Conservation (phyloP, 805 yeast species). For the Pichia paraexigua region DNA sequence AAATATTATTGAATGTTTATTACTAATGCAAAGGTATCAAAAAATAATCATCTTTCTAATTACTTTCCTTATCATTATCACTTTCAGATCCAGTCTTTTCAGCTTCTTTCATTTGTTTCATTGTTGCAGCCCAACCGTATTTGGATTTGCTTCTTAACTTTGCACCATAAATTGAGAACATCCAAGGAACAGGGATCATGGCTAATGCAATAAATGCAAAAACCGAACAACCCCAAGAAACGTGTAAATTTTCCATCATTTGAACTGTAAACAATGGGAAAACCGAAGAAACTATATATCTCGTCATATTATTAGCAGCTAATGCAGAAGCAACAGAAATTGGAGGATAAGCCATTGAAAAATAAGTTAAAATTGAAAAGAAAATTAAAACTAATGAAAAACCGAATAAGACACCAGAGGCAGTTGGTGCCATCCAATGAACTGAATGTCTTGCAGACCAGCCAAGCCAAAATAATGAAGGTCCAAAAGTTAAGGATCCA, state of each 20-base stretch:
- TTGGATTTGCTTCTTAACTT: constrained; percentile 45
- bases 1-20: too few species aligned
- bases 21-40: neutral
- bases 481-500: constrained; percentile 61
- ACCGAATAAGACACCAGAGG: constrained; percentile 75
- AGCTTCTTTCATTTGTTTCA: constrained; percentile 11
- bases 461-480: constrained; percentile 71
- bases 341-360: constrained; percentile 68
- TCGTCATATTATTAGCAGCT: constrained; percentile 77
- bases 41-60: too few species aligned
- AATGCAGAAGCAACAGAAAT: constrained; percentile 74
- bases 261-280: constrained; percentile 83
- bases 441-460: constrained; percentile 59
- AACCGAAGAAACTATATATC: constrained; percentile 69
- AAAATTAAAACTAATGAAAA: constrained; percentile 66
- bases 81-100: constrained; percentile 1
- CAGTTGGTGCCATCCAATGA: constrained; percentile 72
- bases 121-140: constrained; percentile 50
- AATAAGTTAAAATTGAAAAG: constrained; percentile 61
- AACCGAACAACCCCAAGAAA: constrained; percentile 73
- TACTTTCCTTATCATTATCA: neutral
- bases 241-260: constrained; percentile 64
- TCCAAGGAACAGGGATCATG: constrained; percentile 69
- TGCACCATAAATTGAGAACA: constrained; percentile 53
- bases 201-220: constrained; percentile 61